Percentiles rank a stretch among this genome's conserved stretches.
Evolutionary conservation across 2,329 filamentous ascomycete genomes (phyloP).

Genomic region (Paraconiothyrium sp.): DNA sequence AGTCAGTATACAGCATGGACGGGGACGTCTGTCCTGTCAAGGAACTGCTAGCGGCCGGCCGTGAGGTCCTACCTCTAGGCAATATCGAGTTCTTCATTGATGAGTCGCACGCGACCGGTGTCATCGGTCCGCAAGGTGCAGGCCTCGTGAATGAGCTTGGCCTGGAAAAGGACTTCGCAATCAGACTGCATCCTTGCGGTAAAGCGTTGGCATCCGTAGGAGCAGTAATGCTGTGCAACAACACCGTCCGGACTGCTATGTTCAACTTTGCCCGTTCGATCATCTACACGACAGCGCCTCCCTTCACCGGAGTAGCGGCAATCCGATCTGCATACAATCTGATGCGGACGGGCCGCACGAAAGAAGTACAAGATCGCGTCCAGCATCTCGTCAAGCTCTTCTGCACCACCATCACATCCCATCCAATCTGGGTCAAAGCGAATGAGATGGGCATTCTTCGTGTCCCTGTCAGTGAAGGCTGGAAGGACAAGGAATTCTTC

Average conservation of each 20-base stretch:
- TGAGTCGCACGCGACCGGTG: slow-evolving; percentile 71
- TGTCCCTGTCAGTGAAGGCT: slow-evolving; percentile 21
- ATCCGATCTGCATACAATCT: slow-evolving; percentile 47
- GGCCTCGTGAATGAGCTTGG: slow-evolving; percentile 60
- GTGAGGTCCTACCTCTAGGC: slow-evolving; percentile 62
- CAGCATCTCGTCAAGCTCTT: slow-evolving; percentile 21
- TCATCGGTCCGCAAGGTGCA: slow-evolving; percentile 63
- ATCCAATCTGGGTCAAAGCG: slow-evolving; percentile 20
- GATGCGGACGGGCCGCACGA: slow-evolving; percentile 15
- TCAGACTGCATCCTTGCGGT: slow-evolving; percentile 36
- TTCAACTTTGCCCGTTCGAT: slow-evolving; percentile 28
- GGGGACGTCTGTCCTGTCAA: slow-evolving; percentile 73
- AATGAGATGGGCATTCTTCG: slow-evolving; percentile 16
- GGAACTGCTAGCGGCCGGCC: slow-evolving; percentile 66
- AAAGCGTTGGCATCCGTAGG: slow-evolving; percentile 38
- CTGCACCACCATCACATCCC: not conserved
- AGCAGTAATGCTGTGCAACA: slow-evolving; percentile 29
- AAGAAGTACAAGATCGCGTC: slow-evolving; percentile 19
- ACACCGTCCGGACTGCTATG: slow-evolving; percentile 18
- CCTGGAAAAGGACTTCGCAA: slow-evolving; percentile 38
- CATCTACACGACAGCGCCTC: slow-evolving; percentile 46
- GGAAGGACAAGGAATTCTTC: slow-evolving; percentile 5
- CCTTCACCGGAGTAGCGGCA: slow-evolving; percentile 46
- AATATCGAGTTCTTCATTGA: slow-evolving; percentile 73
- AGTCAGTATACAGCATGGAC: slow-evolving; percentile 77